Base-by-base conservation (phyloP, 2,329 filamentous ascomycete genomes). In the Talaromyces sp. region DNA sequence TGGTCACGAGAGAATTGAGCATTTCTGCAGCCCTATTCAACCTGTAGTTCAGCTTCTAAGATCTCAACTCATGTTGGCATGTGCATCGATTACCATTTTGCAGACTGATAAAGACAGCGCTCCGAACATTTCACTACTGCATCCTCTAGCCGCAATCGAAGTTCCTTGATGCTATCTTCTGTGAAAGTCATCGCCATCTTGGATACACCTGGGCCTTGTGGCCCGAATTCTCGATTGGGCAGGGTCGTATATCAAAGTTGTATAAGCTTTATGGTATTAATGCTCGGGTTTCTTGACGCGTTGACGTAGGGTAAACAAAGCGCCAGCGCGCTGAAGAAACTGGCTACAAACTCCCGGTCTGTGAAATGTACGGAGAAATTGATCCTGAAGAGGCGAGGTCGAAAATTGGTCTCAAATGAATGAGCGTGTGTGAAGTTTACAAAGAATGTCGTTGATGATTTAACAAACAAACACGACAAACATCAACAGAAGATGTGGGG, bases 91-190 rank as follows among this genome's bases (percentile, higher is more conserved):
- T 73, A 97, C 95, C 95, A 99, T 87, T 98, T 98, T 33, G 95
- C 90, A 7, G 94, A 95, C 73, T 97, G 93, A 74, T 97, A 98
- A 13, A 99, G 85, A 77, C 95, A 97, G 76, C 95, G 85, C 76
- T 99, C 95, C 1, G 93, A 96, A 80, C 93, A 98, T 75, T 93
- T 93, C 27, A 95, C 84, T 3, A 95, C 89, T 35, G 94, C 92
- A 72, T 93, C 90, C 76, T 96, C 92, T 50, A 97, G 84, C 39
- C 91, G 87, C 43, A 84, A 85, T 73, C 90, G 87, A 67, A 96
- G 82, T 73, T 92, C 89, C 63, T 72, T 75, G 57, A 79, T 72
- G 50, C 74, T 75, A 2, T 79, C 77, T 43, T 76, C 73, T 1
- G 73, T 77, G 59, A 76, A 75, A 58, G 72, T 72, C 64, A 68